Conservation (phyloP, 495 filamentous ascomycete species). For the Penicillium tannophilum region DNA sequence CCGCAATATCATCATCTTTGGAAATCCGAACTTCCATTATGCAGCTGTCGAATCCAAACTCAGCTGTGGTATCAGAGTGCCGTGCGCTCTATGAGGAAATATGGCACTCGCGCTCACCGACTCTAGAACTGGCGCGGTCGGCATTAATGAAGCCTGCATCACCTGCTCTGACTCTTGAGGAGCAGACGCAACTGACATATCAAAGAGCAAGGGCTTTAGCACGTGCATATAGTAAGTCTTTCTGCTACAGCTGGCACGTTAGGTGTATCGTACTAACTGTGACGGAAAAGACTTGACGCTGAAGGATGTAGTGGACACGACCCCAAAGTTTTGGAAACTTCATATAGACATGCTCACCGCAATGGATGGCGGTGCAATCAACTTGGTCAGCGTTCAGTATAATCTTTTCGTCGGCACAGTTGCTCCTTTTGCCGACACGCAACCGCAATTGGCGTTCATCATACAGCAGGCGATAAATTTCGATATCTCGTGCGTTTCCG, state of each 20-base stretch:
- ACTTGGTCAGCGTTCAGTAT: slow-evolving; percentile 36
- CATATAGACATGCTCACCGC: slow-evolving; percentile 21
- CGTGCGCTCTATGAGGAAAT: slow-evolving; percentile 2
- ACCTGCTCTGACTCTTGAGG: background rate
- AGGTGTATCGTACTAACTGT: background rate
- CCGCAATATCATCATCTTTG: background rate
- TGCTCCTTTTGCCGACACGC: slow-evolving; percentile 29
- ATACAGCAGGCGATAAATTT: background rate
- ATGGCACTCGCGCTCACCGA: background rate
- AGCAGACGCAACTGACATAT: slow-evolving; percentile 1
- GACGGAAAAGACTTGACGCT: slow-evolving; percentile 7
- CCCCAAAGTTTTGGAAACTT: slow-evolving; percentile 24
- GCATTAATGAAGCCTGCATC: slow-evolving; percentile 2
- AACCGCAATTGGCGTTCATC: slow-evolving; percentile 30
- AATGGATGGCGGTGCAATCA: slow-evolving; percentile 17
- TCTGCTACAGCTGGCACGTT: background rate
- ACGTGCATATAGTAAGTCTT: background rate
- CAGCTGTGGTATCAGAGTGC: background rate
- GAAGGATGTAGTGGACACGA: slow-evolving; percentile 11
- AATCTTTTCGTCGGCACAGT: slow-evolving; percentile 42
- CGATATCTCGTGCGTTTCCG: slow-evolving; percentile 5
- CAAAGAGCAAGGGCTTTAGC: slow-evolving; percentile 1
- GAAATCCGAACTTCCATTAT: background rate
- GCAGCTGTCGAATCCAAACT: background rate
- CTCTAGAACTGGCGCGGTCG: background rate